phyloP scores from a whole-genome alignment of 768 basidiomycete genomes.

The Lanmaoa rubissima region DNA sequence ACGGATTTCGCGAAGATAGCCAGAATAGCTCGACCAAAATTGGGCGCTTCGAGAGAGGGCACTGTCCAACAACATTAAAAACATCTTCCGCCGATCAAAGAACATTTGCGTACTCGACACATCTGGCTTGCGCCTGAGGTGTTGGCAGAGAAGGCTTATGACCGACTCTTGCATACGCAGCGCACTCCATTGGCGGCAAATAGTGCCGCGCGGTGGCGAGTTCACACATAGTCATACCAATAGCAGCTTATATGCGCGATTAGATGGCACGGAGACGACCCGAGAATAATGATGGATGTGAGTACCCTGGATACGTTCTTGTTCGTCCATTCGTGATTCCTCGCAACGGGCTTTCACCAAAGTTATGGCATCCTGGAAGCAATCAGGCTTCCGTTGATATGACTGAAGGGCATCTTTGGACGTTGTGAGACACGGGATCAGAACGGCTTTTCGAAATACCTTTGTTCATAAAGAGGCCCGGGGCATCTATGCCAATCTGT shows the following conservation, averaged over 20 bases:
- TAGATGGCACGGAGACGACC: neutral
- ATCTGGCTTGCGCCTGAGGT: conserved; percentile 39
- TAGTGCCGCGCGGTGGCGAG: conserved; percentile 70
- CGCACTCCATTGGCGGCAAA: conserved; percentile 66
- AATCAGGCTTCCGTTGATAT: conserved; percentile 54
- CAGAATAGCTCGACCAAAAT: conserved; percentile 84
- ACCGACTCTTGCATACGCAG: conserved; percentile 14
- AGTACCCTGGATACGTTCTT: conserved; percentile 59
- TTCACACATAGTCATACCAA: conserved; percentile 78
- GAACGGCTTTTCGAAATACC: conserved; percentile 12
- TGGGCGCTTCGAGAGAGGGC: conserved; percentile 76
- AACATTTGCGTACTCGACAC: conserved; percentile 46
- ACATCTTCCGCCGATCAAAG: neutral
- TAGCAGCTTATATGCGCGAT: conserved; percentile 54
- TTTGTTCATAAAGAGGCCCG: conserved; percentile 9
- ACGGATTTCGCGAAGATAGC: conserved; percentile 79
- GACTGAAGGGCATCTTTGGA: conserved; percentile 40
- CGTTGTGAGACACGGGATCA: conserved; percentile 9
- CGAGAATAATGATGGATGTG: neutral
- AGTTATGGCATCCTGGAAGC: conserved; percentile 55
- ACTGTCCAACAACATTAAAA: conserved; percentile 35
- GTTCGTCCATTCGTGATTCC: conserved; percentile 58
- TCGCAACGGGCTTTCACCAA: conserved; percentile 50
- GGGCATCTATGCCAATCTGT: conserved; percentile 18
- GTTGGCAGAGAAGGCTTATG: conserved; percentile 1